Conservation (phyloP, 75 land plant species). For the Cunninghamia lanceolata region DNA sequence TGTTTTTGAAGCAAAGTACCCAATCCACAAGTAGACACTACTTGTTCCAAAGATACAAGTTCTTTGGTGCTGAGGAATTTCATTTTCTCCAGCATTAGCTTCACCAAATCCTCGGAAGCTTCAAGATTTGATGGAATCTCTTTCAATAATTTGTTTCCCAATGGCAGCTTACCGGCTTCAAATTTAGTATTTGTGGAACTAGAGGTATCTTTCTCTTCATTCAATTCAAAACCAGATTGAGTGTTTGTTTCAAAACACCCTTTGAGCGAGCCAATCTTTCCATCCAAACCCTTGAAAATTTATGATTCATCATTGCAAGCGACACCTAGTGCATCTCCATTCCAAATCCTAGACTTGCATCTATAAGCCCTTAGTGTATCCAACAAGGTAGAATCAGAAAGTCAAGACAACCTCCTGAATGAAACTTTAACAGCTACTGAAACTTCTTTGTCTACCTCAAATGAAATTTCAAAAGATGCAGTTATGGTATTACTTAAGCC, state of each 20-base stretch:
- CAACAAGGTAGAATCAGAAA: too few relatives aligned
- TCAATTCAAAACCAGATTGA: conserved; percentile 20
- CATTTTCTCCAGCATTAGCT: conserved; percentile 23
- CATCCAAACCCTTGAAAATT: neutral
- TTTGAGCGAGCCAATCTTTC: neutral
- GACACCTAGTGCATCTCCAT: neutral
- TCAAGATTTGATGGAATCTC: neutral
- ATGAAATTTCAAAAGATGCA: too few relatives aligned
- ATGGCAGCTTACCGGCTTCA: too few relatives aligned
- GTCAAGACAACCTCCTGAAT: conserved; percentile 6
- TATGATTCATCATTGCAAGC: conserved; percentile 14
- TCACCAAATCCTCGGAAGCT: neutral
- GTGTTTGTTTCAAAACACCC: conserved; percentile 16
- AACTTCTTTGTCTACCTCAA: too few relatives aligned
- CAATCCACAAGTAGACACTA: conserved; percentile 40
- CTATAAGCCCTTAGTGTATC: neutral
- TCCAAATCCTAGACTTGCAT: neutral
- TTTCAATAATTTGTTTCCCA: neutral
- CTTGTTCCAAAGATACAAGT: conserved; percentile 18
- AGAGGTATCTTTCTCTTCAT: neutral
- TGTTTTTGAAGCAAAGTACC: conserved; percentile 29
- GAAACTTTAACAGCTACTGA: conserved; percentile 32
- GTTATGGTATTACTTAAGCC: conserved; percentile 16
- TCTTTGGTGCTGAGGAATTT: conserved; percentile 17
- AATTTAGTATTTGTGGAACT: too few relatives aligned